Evolutionary conservation across 2,329 filamentous ascomycete genomes (phyloP).

Genomic region (Ophiobolus disseminans): DNA sequence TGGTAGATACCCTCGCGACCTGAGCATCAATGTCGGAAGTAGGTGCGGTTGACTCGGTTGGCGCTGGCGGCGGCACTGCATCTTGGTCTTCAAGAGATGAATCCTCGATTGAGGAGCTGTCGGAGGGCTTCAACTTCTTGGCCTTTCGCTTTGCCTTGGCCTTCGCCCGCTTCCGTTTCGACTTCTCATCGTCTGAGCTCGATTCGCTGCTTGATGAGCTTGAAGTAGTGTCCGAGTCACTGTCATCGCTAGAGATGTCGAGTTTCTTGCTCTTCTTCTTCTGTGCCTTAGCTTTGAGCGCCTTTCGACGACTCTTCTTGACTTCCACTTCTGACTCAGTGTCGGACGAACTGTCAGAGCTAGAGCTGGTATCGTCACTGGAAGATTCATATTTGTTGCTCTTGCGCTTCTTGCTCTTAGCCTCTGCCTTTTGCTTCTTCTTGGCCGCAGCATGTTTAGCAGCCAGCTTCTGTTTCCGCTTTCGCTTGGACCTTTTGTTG

Average conservation of each 20-base stretch:
- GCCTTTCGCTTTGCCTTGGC: constrained; percentile 27
- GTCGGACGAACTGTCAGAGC: constrained; percentile 16
- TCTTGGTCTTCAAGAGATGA: constrained; percentile 19
- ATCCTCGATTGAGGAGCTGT: constrained; percentile 10
- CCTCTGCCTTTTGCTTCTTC: constrained; percentile 30
- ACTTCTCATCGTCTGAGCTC: constrained; percentile 22
- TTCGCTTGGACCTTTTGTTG: constrained; percentile 31
- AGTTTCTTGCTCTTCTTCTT: constrained; percentile 33
- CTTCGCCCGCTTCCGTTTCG: constrained; percentile 24
- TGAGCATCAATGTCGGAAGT: constrained; percentile 22
- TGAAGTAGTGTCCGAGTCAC: constrained; percentile 18
- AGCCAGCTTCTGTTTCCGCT: constrained; percentile 23
- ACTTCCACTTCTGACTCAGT: constrained; percentile 19
- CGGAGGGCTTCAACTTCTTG: constrained; percentile 18
- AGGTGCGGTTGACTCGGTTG: constrained; percentile 7
- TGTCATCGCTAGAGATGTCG: constrained; percentile 25
- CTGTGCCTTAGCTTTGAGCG: constrained; percentile 26
- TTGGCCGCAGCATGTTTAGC: constrained; percentile 19
- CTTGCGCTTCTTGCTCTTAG: constrained; percentile 32
- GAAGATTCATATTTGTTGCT: constrained; percentile 25
- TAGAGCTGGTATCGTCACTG: constrained; percentile 25
- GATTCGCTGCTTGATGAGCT: constrained; percentile 23
- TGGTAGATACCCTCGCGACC: constrained; percentile 18
- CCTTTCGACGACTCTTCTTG: constrained; percentile 23
- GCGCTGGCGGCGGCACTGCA: constrained; percentile 2